These are phyloP conservation scores for Pseudotsuga menziesii DNA, from an alignment of 75 land plant genomes.

Conservation along the genomic window DNA sequence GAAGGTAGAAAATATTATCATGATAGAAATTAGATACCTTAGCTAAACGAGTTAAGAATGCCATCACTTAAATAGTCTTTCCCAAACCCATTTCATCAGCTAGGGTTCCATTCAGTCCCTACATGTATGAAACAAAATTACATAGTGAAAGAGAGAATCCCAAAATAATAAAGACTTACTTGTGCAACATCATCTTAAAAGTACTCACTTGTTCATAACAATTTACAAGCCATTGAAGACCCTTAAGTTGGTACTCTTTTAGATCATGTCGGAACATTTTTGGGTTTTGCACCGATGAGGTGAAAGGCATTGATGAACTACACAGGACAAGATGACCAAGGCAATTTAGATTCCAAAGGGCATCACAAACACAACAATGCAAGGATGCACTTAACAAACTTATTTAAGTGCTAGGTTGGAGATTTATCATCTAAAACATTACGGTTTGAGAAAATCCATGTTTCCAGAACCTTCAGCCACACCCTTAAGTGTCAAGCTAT, in stretches of 20 bases:
- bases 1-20: background rate
- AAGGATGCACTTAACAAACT: background rate
- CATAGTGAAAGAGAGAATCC: background rate
- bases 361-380: background rate
- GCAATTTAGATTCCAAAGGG: background rate
- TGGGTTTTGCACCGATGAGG: slow-evolving; percentile 88
- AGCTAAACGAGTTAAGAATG: slow-evolving; percentile 94
- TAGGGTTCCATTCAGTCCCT: slow-evolving; percentile 95
- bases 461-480: slow-evolving; percentile 46
- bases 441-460: slow-evolving; percentile 92
- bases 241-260: slow-evolving; percentile 97
- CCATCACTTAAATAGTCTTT: slow-evolving; percentile 97
- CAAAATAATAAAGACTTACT: background rate
- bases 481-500: slow-evolving; percentile 19
- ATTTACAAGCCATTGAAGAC: slow-evolving; percentile 98
- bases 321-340: slow-evolving; percentile 10
- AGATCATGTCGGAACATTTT: slow-evolving; percentile 72
- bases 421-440: slow-evolving; percentile 27
- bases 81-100: slow-evolving; percentile 99
- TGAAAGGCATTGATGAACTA: slow-evolving; percentile 95
- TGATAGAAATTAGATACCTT: slow-evolving; percentile 45
- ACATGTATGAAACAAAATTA: slow-evolving; percentile 4
- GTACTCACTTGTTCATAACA: slow-evolving; percentile 95
- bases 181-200: background rate
- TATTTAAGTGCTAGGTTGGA: background rate